A percentile compares a stretch with the other conserved stretches of the same genome.
These are phyloP conservation scores for Boletus rubescentipes DNA, from an alignment of 768 basidiomycete species.

Conservation along the genomic window DNA sequence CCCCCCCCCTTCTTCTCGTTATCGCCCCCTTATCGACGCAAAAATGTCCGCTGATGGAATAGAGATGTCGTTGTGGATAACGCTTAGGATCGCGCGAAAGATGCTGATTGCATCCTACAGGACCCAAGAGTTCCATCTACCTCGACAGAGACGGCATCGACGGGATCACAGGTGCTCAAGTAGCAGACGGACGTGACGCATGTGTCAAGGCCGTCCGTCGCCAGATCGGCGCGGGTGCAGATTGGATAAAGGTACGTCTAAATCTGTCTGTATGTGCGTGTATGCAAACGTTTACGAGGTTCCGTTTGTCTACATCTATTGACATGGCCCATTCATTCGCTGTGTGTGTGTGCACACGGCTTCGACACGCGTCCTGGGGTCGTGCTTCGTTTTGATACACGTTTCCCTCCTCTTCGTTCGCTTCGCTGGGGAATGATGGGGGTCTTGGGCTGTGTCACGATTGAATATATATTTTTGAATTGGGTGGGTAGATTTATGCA, in stretches of 20 bases:
- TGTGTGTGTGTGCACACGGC: background rate
- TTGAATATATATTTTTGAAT: background rate
- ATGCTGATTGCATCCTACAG: slow-evolving; percentile 30
- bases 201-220: slow-evolving; percentile 55
- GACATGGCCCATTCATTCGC: too few relatives aligned
- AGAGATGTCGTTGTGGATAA: background rate
- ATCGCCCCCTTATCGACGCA: slow-evolving; percentile 12
- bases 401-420: slow-evolving; percentile 1
- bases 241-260: slow-evolving; percentile 59
- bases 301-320: background rate
- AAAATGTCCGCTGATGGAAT: slow-evolving; percentile 12
- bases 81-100: background rate
- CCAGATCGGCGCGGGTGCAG: slow-evolving; percentile 64
- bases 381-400: slow-evolving; percentile 15
- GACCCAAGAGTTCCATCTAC: slow-evolving; percentile 50
- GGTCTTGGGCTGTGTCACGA: background rate
- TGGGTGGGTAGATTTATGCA: slow-evolving; percentile 46
- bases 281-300: background rate
- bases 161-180: slow-evolving; percentile 55
- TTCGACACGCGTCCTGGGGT: slow-evolving; percentile 1
- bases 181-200: slow-evolving; percentile 55
- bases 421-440: background rate
- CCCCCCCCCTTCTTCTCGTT: background rate
- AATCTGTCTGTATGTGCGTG: background rate
- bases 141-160: slow-evolving; percentile 52